Base-by-base conservation (phyloP, 495 filamentous ascomycete species). In the Penicillium pulvis region DNA sequence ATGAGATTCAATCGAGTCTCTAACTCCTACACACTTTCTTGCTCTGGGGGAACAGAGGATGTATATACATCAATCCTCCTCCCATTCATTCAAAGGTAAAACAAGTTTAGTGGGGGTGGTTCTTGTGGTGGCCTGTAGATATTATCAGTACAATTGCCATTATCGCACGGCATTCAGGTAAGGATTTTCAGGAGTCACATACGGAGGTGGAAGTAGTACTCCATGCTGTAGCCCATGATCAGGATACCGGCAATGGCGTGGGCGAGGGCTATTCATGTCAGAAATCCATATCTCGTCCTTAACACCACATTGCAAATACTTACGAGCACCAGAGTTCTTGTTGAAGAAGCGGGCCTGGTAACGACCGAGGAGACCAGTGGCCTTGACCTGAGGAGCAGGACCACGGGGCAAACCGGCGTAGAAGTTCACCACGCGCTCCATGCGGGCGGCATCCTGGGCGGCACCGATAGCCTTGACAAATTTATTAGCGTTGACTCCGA, bases 141-240 rank as follows among this genome's bases (percentile, higher is more conserved):
- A 20, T 46, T 17, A 39, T 68, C 56, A 72, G 71, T 53, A n/a
- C 12, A 46, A 12, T 11, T 14, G 31, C 23, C 9, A 44, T 6
- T 47, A 2, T 47, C 23, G 10, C 12, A 44, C 7, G 17, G 0
- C 20, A 14, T 52, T 14, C 7, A 41, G 33, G 33, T 17, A 19
- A 19, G 44, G 23, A 33, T 36, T 6, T 4, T 10, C 45, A 24
- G 12, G 26, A 61, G 44, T 56, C 62, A 83, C 91, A 73, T 87
- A 98, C 94, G 92, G 63, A 98, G 85, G 79, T 99, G 95, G 90
- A 95, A 98, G 84, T 98, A 98, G 87, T 98, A 98, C 77, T 94
- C 89, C 79, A 97, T 89, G 61, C 89, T 88, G 79, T 99, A 99
- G 63, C 92, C 92, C 59, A 97, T 65, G 56, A 84, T 73, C 58